phyloP scores from a whole-genome alignment of 1,139 yeast species.

The Sugiyamaella grinbergsii region DNA sequence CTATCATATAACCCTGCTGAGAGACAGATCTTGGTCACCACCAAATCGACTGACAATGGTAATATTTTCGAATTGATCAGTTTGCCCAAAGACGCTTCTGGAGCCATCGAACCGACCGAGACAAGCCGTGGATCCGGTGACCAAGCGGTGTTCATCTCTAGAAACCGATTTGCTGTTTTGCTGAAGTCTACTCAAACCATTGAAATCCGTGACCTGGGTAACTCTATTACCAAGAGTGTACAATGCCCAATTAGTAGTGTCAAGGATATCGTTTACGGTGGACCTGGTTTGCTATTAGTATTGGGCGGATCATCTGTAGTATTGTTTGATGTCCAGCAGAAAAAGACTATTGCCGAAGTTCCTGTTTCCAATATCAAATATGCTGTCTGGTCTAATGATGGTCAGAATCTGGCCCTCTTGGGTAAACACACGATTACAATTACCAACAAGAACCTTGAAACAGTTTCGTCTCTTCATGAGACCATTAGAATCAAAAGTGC shows the following conservation, averaged over 20 bases:
- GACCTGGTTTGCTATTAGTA: conserved; percentile 80
- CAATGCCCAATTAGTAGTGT: conserved; percentile 67
- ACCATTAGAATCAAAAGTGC: conserved; percentile 97
- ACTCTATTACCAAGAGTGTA: conserved; percentile 77
- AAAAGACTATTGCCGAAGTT: conserved; percentile 71
- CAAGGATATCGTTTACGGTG: conserved; percentile 74
- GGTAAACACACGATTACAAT: conserved; percentile 92
- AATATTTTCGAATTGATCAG: conserved; percentile 71
- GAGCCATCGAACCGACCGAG: conserved; percentile 87
- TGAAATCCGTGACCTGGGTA: conserved; percentile 81
- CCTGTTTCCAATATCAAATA: conserved; percentile 76
- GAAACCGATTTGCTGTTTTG: conserved; percentile 90
- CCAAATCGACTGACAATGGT: conserved; percentile 60
- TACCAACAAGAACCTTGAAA: conserved; percentile 75
- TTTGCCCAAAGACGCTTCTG: conserved; percentile 85
- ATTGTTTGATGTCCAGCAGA: conserved; percentile 90
- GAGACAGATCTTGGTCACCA: conserved; percentile 78
- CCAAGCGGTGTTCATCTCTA: conserved; percentile 86
- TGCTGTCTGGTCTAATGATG: conserved; percentile 86
- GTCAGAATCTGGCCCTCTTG: conserved; percentile 82
- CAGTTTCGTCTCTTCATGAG: conserved; percentile 87
- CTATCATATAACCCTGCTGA: conserved; percentile 93
- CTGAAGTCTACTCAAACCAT: conserved; percentile 63
- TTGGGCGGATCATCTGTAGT: conserved; percentile 73
- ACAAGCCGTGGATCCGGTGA: conserved; percentile 79